These are phyloP conservation scores for Corymbia citriodora DNA, from an alignment of 441 rosid genomes.

Conservation along the genomic window DNA sequence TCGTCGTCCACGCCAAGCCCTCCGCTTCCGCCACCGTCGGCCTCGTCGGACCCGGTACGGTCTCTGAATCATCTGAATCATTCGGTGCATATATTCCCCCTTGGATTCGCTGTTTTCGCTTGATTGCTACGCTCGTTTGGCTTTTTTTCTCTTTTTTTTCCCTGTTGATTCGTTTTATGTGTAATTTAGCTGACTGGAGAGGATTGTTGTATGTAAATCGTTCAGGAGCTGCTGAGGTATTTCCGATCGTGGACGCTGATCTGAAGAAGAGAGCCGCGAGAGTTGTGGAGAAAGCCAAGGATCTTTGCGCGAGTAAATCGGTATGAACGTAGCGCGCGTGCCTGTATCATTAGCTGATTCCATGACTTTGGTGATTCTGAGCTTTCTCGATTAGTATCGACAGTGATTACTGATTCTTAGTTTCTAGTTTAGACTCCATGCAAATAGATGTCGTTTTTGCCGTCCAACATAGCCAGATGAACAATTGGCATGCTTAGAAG, in stretches of 20 bases:
- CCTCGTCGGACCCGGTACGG: slow-evolving; percentile 72
- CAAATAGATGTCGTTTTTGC: neutral
- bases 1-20: slow-evolving; percentile 72
- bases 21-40: slow-evolving; percentile 43
- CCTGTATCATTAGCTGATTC: neutral
- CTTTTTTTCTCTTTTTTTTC: too few relatives aligned
- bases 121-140: neutral
- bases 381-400: too few relatives aligned
- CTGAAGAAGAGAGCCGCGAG: slow-evolving; percentile 59
- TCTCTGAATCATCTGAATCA: neutral
- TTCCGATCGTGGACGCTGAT: slow-evolving; percentile 64
- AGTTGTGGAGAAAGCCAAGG: slow-evolving; percentile 59
- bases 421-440: neutral
- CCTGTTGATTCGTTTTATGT: neutral
- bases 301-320: slow-evolving; percentile 43
- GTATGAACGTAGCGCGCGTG: slow-evolving; percentile 20
- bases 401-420: neutral
- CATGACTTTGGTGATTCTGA: neutral
- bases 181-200: neutral
- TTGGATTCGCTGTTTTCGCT: neutral
- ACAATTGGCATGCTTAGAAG: neutral
- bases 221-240: slow-evolving; percentile 71
- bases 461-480: neutral
- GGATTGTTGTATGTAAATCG: neutral
- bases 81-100: neutral